Percentiles rank a stretch among this genome's conserved stretches.
Evolutionary conservation across 257 asterid genomes (phyloP).

Genomic region (Cruciata laevipes): DNA sequence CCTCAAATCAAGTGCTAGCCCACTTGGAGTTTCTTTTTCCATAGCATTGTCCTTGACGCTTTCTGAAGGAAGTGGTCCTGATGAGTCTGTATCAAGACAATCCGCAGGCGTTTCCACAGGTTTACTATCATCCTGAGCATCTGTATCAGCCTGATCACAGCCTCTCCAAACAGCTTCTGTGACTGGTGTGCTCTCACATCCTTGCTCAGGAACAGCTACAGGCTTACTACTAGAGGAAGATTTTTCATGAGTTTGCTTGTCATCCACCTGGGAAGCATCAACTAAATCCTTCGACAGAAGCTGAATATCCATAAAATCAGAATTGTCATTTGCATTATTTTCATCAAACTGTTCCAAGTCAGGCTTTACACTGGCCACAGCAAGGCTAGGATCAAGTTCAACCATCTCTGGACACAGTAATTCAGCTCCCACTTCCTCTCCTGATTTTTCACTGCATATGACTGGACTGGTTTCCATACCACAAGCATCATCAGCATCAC

Average conservation of each 20-base stretch:
- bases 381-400: conserved; percentile 29
- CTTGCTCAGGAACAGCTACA: conserved; percentile 21
- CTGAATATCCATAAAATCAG: conserved; percentile 30
- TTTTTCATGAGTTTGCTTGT: conserved; percentile 30
- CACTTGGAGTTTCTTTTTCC: conserved; percentile 23
- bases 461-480: conserved; percentile 38
- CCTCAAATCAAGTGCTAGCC: background rate
- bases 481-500: conserved; percentile 67
- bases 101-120: conserved; percentile 25
- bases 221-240: conserved; percentile 21
- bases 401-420: conserved; percentile 24
- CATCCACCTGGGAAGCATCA: conserved; percentile 23
- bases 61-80: conserved; percentile 22
- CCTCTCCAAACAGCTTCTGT: conserved; percentile 26
- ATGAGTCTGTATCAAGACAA: conserved; percentile 25
- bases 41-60: conserved; percentile 16
- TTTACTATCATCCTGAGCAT: conserved; percentile 20
- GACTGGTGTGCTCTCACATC: conserved; percentile 21
- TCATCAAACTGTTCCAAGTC: conserved; percentile 31
- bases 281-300: conserved; percentile 21
- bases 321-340: conserved; percentile 22
- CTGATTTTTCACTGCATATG: conserved; percentile 38
- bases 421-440: conserved; percentile 34
- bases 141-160: conserved; percentile 18
- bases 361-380: conserved; percentile 26